A percentile compares a stretch with the other conserved stretches of the same genome.
Evolutionary conservation across 768 basidiomycete genomes (phyloP).

Genomic region (Suillus variegatus): DNA sequence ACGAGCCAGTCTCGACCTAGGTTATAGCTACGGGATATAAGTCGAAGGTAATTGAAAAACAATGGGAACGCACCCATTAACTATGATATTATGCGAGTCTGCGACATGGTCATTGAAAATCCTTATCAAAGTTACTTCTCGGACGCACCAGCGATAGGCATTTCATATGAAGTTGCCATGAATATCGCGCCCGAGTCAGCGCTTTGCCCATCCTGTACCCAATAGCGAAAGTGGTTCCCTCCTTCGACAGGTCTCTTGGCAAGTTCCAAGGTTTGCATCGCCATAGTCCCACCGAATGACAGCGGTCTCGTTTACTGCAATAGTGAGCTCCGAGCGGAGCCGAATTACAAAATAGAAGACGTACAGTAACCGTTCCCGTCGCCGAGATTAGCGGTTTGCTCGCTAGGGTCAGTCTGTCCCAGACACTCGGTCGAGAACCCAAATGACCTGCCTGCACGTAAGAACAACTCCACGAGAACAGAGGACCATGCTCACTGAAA

Average conservation of each 20-base stretch:
- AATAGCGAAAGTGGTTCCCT: constrained; percentile 88
- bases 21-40: constrained; percentile 54
- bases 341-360: constrained; percentile 26
- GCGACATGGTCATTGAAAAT: not conserved
- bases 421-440: constrained; percentile 79
- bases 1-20: constrained; percentile 85
- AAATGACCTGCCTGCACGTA: constrained; percentile 53
- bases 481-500: constrained; percentile 54
- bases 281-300: constrained; percentile 88
- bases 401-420: constrained; percentile 71
- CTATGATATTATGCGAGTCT: constrained; percentile 71
- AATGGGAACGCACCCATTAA: constrained; percentile 54
- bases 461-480: not conserved
- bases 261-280: constrained; percentile 79
- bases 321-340: not conserved
- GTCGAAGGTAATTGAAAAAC: not conserved
- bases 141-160: constrained; percentile 56
- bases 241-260: constrained; percentile 85
- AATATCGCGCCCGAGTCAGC: constrained; percentile 75
- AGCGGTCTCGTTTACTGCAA: constrained; percentile 76
- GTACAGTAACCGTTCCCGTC: constrained; percentile 75
- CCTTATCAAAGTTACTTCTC: constrained; percentile 1
- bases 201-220: constrained; percentile 70
- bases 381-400: constrained; percentile 78
- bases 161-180: constrained; percentile 74